Percentiles rank a stretch among this genome's conserved stretches.
Evolutionary conservation across 2,329 filamentous ascomycete species (phyloP).

Genomic region (Botrytis fabae): DNA sequence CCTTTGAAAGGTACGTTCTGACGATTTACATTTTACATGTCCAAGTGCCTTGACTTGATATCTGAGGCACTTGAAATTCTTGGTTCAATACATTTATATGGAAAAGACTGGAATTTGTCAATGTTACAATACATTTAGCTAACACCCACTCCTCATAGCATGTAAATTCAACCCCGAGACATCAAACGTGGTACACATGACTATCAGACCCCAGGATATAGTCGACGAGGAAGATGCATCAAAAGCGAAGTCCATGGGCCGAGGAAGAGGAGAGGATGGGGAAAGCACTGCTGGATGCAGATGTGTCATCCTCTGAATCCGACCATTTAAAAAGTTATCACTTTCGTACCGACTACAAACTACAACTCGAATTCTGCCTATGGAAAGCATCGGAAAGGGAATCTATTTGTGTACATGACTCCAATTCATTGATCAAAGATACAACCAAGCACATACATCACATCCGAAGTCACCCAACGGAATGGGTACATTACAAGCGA

Average conservation of each 20-base stretch:
- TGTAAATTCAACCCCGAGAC: slow-evolving; percentile 73
- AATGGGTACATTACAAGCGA: not conserved
- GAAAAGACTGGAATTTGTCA: not conserved
- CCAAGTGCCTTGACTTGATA: not conserved
- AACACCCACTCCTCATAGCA: slow-evolving; percentile 51
- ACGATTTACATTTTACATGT: not conserved
- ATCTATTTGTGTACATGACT: not conserved
- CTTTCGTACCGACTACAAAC: not conserved
- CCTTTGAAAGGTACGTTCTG: slow-evolving; percentile 71
- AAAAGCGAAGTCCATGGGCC: slow-evolving; percentile 38
- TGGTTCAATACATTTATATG: not conserved
- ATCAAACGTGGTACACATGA: slow-evolving; percentile 93
- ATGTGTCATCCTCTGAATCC: slow-evolving; percentile 61
- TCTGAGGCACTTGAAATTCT: not conserved
- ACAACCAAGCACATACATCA: not conserved
- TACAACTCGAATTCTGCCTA: not conserved
- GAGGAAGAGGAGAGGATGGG: slow-evolving; percentile 54
- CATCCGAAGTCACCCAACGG: not conserved
- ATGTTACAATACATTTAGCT: not conserved
- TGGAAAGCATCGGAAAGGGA: not conserved
- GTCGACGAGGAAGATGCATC: slow-evolving; percentile 65
- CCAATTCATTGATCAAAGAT: not conserved
- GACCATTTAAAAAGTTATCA: not conserved
- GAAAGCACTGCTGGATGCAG: slow-evolving; percentile 61
- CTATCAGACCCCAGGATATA: slow-evolving; percentile 79